phyloP scores from a whole-genome alignment of 345 rosid species.

The Melastoma malabathricum region DNA sequence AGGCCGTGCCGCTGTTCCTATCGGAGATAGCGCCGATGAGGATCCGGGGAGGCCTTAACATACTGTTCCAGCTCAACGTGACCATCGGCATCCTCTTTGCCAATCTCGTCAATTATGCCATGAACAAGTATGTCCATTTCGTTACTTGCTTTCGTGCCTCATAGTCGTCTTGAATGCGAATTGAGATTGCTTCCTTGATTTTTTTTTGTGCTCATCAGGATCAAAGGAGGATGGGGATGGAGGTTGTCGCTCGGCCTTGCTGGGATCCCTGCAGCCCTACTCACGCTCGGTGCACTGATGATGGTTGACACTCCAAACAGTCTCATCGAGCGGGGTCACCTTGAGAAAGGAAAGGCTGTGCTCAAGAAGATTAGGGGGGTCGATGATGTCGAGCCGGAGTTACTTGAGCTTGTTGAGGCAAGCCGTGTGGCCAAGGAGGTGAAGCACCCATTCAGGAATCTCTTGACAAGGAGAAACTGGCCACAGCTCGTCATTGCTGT shows the following conservation, averaged over 20 bases:
- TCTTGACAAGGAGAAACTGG: slow-evolving; percentile 55
- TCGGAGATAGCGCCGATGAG: slow-evolving; percentile 96
- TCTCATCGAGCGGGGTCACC: slow-evolving; percentile 72
- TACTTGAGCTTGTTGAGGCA: slow-evolving; percentile 74
- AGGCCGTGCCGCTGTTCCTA: slow-evolving; percentile 90
- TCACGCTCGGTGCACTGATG: slow-evolving; percentile 65
- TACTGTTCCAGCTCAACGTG: slow-evolving; percentile 86
- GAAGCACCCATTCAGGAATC: slow-evolving; percentile 81
- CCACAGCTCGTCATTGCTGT: slow-evolving; percentile 77
- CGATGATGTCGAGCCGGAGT: slow-evolving; percentile 72
- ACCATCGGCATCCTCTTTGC: slow-evolving; percentile 94
- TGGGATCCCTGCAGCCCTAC: slow-evolving; percentile 67
- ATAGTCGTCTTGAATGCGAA: background rate
- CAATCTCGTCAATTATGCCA: slow-evolving; percentile 84
- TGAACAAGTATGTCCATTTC: slow-evolving; percentile 46
- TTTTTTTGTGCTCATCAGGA: slow-evolving; percentile 20
- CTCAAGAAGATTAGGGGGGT: slow-evolving; percentile 73
- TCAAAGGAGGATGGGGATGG: slow-evolving; percentile 88
- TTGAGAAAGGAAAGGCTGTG: slow-evolving; percentile 74
- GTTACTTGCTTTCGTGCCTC: background rate
- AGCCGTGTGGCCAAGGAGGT: slow-evolving; percentile 71
- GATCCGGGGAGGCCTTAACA: slow-evolving; percentile 89
- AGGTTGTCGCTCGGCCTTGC: slow-evolving; percentile 82
- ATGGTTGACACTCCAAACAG: slow-evolving; percentile 91
- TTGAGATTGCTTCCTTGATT: slow-evolving; percentile 1